These are phyloP conservation scores for Gnetum montanum DNA, from an alignment of 75 land plant genomes.

Conservation along the genomic window DNA sequence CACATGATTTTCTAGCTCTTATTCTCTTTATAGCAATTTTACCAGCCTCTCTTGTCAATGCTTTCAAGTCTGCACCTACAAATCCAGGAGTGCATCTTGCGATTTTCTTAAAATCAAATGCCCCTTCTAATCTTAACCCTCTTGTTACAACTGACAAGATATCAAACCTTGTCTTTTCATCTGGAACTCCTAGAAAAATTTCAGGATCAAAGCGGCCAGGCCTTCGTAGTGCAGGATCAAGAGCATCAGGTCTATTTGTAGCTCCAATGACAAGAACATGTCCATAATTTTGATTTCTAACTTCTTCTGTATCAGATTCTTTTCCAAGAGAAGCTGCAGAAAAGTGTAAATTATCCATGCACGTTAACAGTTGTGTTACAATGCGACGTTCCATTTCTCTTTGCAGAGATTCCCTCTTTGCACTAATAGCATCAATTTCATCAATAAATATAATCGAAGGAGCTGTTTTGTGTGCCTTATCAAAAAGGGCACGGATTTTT, in stretches of 20 bases:
- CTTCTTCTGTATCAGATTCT: constrained; percentile 15
- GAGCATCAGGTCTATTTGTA: constrained; percentile 90
- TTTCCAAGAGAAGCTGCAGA: constrained; percentile 8
- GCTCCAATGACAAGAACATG: constrained; percentile 97
- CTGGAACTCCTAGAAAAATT: constrained; percentile 71
- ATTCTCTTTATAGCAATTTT: constrained; percentile 77
- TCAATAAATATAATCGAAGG: constrained; percentile 86
- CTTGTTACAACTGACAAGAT: constrained; percentile 64
- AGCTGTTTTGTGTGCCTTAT: constrained; percentile 71
- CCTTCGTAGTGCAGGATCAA: constrained; percentile 89
- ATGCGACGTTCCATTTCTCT: constrained; percentile 96
- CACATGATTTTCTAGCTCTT: constrained; percentile 28
- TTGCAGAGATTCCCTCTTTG: constrained; percentile 83
- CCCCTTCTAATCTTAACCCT: constrained; percentile 67
- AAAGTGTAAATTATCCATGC: constrained; percentile 82
- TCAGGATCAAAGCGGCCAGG: constrained; percentile 95
- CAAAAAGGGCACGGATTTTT: constrained; percentile 71
- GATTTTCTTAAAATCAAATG: constrained; percentile 67
- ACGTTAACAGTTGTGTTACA: constrained; percentile 91
- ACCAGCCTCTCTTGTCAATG: constrained; percentile 72
- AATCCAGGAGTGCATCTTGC: constrained; percentile 89
- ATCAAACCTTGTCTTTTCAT: constrained; percentile 75
- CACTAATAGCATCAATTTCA: constrained; percentile 95
- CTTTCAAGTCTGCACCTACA: constrained; percentile 91
- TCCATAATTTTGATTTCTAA: constrained; percentile 22